Conservation (phyloP, 2,329 filamentous ascomycete genomes). For the Aspergillus neoniger region DNA sequence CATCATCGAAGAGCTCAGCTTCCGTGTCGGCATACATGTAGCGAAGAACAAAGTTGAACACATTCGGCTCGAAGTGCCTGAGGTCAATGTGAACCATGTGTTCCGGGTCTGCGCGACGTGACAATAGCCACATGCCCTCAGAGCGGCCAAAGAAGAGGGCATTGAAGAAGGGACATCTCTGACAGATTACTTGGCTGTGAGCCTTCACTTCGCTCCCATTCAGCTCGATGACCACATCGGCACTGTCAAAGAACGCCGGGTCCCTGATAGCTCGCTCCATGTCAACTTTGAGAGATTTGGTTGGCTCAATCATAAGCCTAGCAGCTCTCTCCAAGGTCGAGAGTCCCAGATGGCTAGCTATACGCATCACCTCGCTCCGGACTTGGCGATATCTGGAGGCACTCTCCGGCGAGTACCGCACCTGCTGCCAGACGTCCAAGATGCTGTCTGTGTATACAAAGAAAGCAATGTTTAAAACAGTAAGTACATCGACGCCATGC, state of each 20-base stretch:
- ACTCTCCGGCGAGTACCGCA: constrained; percentile 63
- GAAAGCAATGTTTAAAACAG: constrained; percentile 75
- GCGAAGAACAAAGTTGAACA: constrained; percentile 76
- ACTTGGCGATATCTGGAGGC: constrained; percentile 77
- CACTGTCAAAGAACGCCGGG: constrained; percentile 71
- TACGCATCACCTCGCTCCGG: constrained; percentile 81
- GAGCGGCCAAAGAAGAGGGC: constrained; percentile 88
- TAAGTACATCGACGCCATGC: constrained; percentile 71
- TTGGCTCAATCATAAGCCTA: constrained; percentile 69
- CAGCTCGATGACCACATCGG: constrained; percentile 77
- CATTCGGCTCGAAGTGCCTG: constrained; percentile 71
- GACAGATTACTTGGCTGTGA: constrained; percentile 78
- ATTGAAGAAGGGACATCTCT: constrained; percentile 88
- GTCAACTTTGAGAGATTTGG: constrained; percentile 67
- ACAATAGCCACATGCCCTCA: constrained; percentile 77
- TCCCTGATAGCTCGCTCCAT: constrained; percentile 70
- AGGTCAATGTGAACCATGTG: constrained; percentile 72
- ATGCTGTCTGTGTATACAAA: constrained; percentile 79
- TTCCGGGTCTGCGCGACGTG: constrained; percentile 56
- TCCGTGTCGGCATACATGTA: constrained; percentile 84
- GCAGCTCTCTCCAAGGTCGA: constrained; percentile 73
- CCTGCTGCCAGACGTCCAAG: constrained; percentile 84
- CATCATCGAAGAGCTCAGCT: constrained; percentile 75
- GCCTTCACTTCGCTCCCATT: constrained; percentile 67
- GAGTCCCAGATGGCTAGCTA: constrained; percentile 73